These are phyloP conservation scores for Alnus glutinosa DNA, from an alignment of 306 rosid genomes.

Conservation along the genomic window DNA sequence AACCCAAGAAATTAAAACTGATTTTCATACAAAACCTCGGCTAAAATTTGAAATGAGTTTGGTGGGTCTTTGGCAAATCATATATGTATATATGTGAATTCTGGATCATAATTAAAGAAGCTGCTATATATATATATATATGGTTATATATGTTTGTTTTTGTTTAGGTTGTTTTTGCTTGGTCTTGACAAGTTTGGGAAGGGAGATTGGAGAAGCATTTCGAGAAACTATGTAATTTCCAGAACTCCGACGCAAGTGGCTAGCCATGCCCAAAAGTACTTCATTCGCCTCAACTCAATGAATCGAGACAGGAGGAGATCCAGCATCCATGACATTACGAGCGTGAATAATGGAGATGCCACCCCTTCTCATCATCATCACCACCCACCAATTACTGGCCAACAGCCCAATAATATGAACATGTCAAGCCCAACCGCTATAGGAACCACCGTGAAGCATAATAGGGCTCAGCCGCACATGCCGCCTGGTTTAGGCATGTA, in stretches of 20 bases:
- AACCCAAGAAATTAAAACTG: too few relatives aligned
- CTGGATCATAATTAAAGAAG: neutral
- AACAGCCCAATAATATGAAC: constrained; percentile 50
- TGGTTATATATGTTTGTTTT: constrained; percentile 21
- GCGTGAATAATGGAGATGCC: constrained; percentile 76
- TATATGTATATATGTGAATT: neutral
- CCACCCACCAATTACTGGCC: constrained; percentile 88
- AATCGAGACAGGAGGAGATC: constrained; percentile 96
- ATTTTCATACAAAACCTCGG: too few relatives aligned
- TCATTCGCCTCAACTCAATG: constrained; percentile 90
- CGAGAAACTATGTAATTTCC: constrained; percentile 92
- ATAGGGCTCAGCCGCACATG: constrained; percentile 56
- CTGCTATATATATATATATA: too few relatives aligned
- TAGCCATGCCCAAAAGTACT: constrained; percentile 97
- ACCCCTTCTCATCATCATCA: constrained; percentile 23
- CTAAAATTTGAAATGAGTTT: neutral
- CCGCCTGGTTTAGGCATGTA: constrained; percentile 80
- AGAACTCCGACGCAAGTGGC: constrained; percentile 99
- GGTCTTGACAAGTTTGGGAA: constrained; percentile 98
- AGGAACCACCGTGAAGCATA: constrained; percentile 65
- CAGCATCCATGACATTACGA: constrained; percentile 92
- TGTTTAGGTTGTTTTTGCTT: constrained; percentile 80
- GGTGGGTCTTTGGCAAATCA: neutral
- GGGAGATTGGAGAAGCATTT: constrained; percentile 99
- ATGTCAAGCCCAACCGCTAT: constrained; percentile 48